These are phyloP conservation scores for Blechomonas ayalai DNA, from an alignment of 208 protist species.

Conservation along the genomic window DNA sequence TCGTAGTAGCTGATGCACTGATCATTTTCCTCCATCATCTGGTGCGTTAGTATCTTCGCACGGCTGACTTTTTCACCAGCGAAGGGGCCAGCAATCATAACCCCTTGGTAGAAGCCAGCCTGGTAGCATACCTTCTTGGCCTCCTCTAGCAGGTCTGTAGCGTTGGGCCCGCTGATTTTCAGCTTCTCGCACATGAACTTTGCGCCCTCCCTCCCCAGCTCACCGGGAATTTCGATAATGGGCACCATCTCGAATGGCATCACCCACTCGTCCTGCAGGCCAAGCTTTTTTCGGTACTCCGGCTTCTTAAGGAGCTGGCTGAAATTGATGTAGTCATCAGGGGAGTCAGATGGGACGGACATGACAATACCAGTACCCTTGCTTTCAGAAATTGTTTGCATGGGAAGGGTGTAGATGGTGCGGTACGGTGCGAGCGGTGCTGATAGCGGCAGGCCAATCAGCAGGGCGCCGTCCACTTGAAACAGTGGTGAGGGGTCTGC, in stretches of 20 bases:
- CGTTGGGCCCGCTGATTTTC: conserved; percentile 95
- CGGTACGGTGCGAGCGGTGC: conserved; percentile 86
- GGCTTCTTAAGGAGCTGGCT: conserved; percentile 94
- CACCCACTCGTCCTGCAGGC: conserved; percentile 94
- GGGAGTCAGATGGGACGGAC: conserved; percentile 97
- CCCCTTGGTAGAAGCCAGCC: conserved; percentile 98
- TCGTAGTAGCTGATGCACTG: conserved; percentile 94
- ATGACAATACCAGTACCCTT: conserved; percentile 99
- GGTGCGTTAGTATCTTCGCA: conserved; percentile 90
- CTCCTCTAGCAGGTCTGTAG: conserved; percentile 92
- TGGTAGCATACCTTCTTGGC: conserved; percentile 98
- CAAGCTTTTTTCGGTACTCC: conserved; percentile 91
- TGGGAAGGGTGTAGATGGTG: conserved; percentile 96
- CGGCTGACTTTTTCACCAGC: conserved; percentile 83
- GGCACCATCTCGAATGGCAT: conserved; percentile 91
- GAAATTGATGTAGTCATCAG: conserved; percentile 98
- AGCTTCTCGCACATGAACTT: conserved; percentile 92
- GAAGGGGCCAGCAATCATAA: conserved; percentile 76
- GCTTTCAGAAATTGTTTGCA: conserved; percentile 95
- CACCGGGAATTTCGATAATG: conserved; percentile 94
- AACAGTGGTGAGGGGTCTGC: conserved; percentile 68
- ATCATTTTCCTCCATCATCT: conserved; percentile 75
- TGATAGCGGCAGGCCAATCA: conserved; percentile 93
- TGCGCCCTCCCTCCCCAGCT: conserved; percentile 76
- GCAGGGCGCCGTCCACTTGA: conserved; percentile 84